phyloP scores from a whole-genome alignment of 371 early-diverging fungal species.

The Haplosporangium sp. region DNA sequence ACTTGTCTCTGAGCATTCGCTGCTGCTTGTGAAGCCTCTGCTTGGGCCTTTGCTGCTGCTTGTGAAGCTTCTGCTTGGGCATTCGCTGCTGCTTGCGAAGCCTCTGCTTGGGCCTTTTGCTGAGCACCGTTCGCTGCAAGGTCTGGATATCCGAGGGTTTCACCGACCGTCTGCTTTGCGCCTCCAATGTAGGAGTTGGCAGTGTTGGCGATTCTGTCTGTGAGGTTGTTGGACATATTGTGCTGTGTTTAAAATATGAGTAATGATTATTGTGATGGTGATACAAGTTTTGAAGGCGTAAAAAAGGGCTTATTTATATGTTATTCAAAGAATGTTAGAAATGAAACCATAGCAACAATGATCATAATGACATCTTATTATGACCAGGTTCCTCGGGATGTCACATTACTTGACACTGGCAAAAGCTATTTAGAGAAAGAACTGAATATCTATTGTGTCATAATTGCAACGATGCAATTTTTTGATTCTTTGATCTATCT shows the following conservation, averaged over 20 bases:
- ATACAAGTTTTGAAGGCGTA: neutral
- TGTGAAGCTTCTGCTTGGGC: conserved; percentile 23
- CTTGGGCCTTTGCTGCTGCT: conserved; percentile 30
- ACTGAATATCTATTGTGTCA: no score
- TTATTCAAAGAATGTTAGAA: no score
- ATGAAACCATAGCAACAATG: no score
- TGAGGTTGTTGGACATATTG: conserved; percentile 11
- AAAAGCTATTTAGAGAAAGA: no score
- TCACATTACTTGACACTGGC: no score
- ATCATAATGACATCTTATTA: no score
- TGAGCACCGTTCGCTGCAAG: conserved; percentile 26
- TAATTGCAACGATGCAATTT: no score
- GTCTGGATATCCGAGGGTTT: conserved; percentile 25
- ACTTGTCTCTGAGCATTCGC: conserved; percentile 31
- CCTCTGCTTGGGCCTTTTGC: conserved; percentile 43
- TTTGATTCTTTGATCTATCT: no score
- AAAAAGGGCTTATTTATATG: neutral
- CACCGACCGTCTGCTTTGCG: conserved; percentile 47
- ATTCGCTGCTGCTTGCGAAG: conserved; percentile 27
- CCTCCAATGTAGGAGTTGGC: conserved; percentile 41
- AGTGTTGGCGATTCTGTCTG: conserved; percentile 24
- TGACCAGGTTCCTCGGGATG: neutral
- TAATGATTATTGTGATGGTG: neutral
- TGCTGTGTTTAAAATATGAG: neutral
- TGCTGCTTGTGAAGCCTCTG: conserved; percentile 18